These are phyloP conservation scores for Arthroderma sp. DNA, from an alignment of 2,329 filamentous ascomycete genomes.

Conservation along the genomic window DNA sequence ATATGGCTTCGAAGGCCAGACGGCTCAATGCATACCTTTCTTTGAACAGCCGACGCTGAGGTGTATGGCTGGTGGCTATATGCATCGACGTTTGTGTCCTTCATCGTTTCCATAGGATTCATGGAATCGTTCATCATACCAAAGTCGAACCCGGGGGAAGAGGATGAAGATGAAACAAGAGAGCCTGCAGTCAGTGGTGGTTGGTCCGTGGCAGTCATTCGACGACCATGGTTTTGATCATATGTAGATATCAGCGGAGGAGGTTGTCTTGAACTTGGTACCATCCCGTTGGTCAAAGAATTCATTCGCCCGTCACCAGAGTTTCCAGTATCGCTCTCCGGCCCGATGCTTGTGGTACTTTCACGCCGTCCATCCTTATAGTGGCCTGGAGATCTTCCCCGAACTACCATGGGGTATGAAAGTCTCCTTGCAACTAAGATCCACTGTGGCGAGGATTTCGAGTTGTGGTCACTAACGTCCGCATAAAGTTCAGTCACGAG, in stretches of 20 bases:
- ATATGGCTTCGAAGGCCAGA: constrained; percentile 18
- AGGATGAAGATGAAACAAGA: constrained; percentile 30
- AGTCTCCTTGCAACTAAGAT: constrained; percentile 60
- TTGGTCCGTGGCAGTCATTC: constrained; percentile 26
- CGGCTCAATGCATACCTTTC: constrained; percentile 18
- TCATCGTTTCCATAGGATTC: constrained; percentile 30
- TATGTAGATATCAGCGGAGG: constrained; percentile 25
- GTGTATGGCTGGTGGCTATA: constrained; percentile 25
- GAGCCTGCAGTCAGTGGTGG: constrained; percentile 30
- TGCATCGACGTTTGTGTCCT: constrained; percentile 24
- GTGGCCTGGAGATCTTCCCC: constrained; percentile 69
- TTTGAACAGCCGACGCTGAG: constrained; percentile 16
- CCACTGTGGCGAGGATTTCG: constrained; percentile 41
- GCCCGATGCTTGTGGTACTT: constrained; percentile 59
- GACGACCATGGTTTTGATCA: constrained; percentile 25
- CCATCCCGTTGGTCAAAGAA: constrained; percentile 23
- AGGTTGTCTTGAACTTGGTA: constrained; percentile 22
- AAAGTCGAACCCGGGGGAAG: constrained; percentile 27
- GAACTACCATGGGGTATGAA: constrained; percentile 76
- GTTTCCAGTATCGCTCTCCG: constrained; percentile 47
- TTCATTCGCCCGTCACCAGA: constrained; percentile 24
- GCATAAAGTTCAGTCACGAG: constrained; percentile 76
- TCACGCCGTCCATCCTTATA: constrained; percentile 60
- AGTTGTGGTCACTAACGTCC: constrained; percentile 43
- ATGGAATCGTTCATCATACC: constrained; percentile 29